phyloP scores from a whole-genome alignment of 306 rosid species.

The Vigna hirtella region DNA sequence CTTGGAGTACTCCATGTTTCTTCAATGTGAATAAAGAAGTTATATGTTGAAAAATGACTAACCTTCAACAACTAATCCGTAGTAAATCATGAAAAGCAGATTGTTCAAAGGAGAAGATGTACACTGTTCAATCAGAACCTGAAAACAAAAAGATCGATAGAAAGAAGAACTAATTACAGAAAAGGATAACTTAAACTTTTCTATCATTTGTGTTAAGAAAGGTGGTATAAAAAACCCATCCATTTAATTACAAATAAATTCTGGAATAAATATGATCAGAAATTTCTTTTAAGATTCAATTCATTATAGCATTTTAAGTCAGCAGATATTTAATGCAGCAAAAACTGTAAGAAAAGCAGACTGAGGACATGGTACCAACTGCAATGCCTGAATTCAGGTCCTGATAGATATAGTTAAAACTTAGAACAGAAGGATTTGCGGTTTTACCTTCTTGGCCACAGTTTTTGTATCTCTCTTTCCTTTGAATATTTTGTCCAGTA shows the following conservation, averaged over 20 bases:
- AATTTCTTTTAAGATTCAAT: constrained; percentile 19
- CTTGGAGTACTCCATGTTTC: constrained; percentile 32
- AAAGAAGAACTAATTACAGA: neutral
- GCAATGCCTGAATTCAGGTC: constrained; percentile 19
- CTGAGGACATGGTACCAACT: constrained; percentile 14
- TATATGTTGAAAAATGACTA: constrained; percentile 47
- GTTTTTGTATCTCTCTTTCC: constrained; percentile 93
- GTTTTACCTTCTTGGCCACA: constrained; percentile 81
- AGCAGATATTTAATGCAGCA: neutral
- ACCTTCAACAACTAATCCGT: constrained; percentile 85
- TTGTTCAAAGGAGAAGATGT: constrained; percentile 93
- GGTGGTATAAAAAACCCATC: neutral
- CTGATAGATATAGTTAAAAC: constrained; percentile 24
- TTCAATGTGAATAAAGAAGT: constrained; percentile 29
- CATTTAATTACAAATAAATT: constrained; percentile 4
- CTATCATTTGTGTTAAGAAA: neutral
- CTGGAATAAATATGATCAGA: neutral
- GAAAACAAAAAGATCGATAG: constrained; percentile 39
- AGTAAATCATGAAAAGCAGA: constrained; percentile 83
- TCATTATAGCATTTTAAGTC: constrained; percentile 22
- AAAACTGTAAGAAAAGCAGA: constrained; percentile 33
- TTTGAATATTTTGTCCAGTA: constrained; percentile 83
- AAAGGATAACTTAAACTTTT: neutral
- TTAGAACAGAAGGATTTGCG: constrained; percentile 34
- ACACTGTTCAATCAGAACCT: constrained; percentile 91